Conservation (phyloP, 805 yeast genomes). For the Saccharomycopsis sp. region DNA sequence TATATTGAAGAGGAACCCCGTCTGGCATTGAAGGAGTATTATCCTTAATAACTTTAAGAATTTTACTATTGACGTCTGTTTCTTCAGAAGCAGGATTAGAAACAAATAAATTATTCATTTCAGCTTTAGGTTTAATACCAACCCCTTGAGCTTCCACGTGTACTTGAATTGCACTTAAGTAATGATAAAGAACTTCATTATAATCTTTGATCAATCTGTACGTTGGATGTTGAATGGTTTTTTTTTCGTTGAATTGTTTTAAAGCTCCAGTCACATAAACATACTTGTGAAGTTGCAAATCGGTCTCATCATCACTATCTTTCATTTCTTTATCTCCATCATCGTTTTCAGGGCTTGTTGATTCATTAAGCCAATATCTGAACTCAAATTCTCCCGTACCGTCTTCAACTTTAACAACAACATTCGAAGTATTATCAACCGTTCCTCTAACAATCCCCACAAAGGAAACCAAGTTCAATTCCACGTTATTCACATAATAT, state of each 20-base stretch:
- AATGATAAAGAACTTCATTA: constrained; percentile 61
- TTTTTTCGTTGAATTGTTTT: constrained; percentile 52
- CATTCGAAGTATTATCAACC: constrained; percentile 44
- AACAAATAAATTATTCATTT: constrained; percentile 32
- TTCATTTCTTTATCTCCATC: constrained; percentile 22
- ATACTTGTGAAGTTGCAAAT: constrained; percentile 40
- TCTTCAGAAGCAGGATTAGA: constrained; percentile 28
- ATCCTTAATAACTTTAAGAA: constrained; percentile 38
- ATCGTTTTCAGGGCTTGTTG: constrained; percentile 24
- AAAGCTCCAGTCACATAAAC: constrained; percentile 48
- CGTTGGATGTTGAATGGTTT: constrained; percentile 53
- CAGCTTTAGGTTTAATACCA: constrained; percentile 19
- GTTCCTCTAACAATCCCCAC: constrained; percentile 65
- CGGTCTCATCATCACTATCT: constrained; percentile 21
- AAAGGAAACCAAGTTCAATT: constrained; percentile 51
- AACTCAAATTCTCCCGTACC: constrained; percentile 64
- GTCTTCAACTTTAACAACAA: constrained; percentile 57
- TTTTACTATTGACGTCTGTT: constrained; percentile 30
- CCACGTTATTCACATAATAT: constrained; percentile 47
- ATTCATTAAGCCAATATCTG: constrained; percentile 51
- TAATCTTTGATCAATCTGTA: constrained; percentile 48
- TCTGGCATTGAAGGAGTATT: constrained; percentile 52
- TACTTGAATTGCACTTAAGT: constrained; percentile 48
- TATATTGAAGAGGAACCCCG: constrained; percentile 61
- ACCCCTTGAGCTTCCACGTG: constrained; percentile 49